These are phyloP conservation scores for Russula dissimulans DNA, from an alignment of 768 basidiomycete species.

Conservation along the genomic window DNA sequence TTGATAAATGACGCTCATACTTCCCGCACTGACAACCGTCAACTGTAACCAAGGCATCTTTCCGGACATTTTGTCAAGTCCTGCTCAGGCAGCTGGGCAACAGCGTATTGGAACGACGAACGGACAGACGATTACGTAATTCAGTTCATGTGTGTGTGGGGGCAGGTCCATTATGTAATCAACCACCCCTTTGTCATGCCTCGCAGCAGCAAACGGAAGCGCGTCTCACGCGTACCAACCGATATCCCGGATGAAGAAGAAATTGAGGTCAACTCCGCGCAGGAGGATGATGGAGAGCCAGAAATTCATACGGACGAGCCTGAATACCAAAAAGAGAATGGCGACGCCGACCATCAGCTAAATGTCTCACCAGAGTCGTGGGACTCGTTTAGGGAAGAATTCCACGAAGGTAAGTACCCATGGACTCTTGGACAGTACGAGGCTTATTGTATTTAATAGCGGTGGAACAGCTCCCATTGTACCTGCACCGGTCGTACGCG, in stretches of 20 bases:
- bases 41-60: slow-evolving; percentile 27
- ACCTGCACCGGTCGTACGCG: slow-evolving; percentile 16
- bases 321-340: background rate
- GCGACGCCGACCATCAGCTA: background rate
- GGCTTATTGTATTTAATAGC: background rate
- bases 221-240: slow-evolving; percentile 1
- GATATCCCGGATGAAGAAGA: background rate
- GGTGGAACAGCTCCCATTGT: slow-evolving; percentile 18
- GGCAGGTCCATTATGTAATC: background rate
- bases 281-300: background rate
- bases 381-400: slow-evolving; percentile 17
- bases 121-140: background rate
- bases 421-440: background rate
- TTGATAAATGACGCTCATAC: slow-evolving; percentile 18
- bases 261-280: background rate
- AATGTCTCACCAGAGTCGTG: slow-evolving; percentile 11
- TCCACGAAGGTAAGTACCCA: slow-evolving; percentile 9
- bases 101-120: too few relatives aligned
- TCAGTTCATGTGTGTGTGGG: background rate
- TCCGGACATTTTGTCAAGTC: slow-evolving; percentile 19
- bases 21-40: slow-evolving; percentile 23
- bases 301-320: background rate
- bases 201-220: slow-evolving; percentile 14
- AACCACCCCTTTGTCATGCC: background rate
- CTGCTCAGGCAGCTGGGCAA: too few relatives aligned